Conservation (phyloP, 805 yeast genomes). For the Lachancea kluyveri region DNA sequence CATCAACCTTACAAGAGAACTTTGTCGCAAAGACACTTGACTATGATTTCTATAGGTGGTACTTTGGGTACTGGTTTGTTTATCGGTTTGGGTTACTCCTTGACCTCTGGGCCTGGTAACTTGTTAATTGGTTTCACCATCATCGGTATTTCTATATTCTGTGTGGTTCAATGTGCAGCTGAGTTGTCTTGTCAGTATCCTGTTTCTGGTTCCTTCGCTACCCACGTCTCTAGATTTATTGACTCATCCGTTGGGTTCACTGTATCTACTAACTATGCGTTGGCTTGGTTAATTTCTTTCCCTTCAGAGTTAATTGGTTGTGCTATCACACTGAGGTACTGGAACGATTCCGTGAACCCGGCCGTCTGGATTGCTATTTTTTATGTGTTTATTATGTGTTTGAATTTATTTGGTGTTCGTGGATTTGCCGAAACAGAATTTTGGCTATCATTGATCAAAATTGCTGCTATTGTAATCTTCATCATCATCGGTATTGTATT, state of each 20-base stretch:
- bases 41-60: slow-evolving; percentile 30
- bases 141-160: slow-evolving; percentile 25
- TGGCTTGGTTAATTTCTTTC: slow-evolving; percentile 49
- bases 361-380: slow-evolving; percentile 25
- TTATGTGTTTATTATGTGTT: slow-evolving; percentile 33
- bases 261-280: slow-evolving; percentile 52
- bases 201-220: slow-evolving; percentile 47
- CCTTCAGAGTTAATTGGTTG: slow-evolving; percentile 54
- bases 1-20: slow-evolving; percentile 16
- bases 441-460: slow-evolving; percentile 38
- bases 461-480: slow-evolving; percentile 40
- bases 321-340: slow-evolving; percentile 43
- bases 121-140: slow-evolving; percentile 20
- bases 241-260: slow-evolving; percentile 58
- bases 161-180: slow-evolving; percentile 26
- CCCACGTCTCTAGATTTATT: slow-evolving; percentile 52
- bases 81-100: slow-evolving; percentile 24
- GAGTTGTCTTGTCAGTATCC: slow-evolving; percentile 50
- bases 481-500: slow-evolving; percentile 44
- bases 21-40: slow-evolving; percentile 22
- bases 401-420: slow-evolving; percentile 46
- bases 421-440: slow-evolving; percentile 54
- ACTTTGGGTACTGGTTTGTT: slow-evolving; percentile 29
- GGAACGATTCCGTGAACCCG: slow-evolving; percentile 30
- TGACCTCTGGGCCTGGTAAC: slow-evolving; percentile 26